Evolutionary conservation across 345 rosid species (phyloP).

Genomic region (Eucalyptus caleyi): DNA sequence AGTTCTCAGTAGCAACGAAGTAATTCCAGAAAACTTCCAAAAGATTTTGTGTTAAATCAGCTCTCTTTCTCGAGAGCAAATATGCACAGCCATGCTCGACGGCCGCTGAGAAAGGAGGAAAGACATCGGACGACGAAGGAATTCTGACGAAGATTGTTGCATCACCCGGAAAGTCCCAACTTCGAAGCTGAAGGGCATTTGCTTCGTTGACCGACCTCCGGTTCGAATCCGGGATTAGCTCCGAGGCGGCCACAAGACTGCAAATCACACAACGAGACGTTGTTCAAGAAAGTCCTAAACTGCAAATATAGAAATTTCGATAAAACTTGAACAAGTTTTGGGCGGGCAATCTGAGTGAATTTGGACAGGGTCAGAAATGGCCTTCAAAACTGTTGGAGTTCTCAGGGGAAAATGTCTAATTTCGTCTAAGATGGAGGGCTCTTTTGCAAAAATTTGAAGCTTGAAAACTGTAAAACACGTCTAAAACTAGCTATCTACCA

Average conservation of each 20-base stretch:
- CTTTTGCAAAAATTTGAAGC: not conserved
- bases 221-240: not conserved
- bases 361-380: not conserved
- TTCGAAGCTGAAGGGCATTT: not conserved
- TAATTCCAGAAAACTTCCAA: not conserved
- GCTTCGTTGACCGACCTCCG: not conserved
- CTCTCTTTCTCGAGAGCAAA: not conserved
- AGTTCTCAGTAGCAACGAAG: not conserved
- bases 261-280: not conserved
- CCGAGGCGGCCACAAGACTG: not conserved
- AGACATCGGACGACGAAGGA: not conserved
- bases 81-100: not conserved
- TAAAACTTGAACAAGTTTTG: not conserved
- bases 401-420: not conserved
- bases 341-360: not conserved
- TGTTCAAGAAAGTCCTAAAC: not conserved
- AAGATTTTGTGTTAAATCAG: not conserved
- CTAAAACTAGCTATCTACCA: no score
- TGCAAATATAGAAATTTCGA: not conserved
- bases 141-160: not conserved
- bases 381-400: not conserved
- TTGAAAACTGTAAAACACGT: no score
- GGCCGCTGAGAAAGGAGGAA: not conserved
- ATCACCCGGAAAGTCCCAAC: not conserved
- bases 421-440: not conserved